Percentiles rank a stretch among this genome's conserved stretches.
Conservation (phyloP, 768 basidiomycete species). For the Boletus sensibilis region DNA sequence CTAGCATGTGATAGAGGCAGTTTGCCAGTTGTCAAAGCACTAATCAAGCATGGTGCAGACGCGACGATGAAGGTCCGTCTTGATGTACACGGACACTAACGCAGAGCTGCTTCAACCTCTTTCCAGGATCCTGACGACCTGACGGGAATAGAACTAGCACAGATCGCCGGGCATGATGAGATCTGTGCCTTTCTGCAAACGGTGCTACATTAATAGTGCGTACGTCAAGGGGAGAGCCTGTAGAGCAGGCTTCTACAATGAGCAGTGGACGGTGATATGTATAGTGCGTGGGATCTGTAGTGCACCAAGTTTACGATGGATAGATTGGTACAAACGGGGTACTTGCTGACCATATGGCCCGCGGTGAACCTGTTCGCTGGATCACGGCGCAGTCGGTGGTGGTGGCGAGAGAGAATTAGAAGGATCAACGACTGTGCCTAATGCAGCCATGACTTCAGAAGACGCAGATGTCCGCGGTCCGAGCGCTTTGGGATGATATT, state of each 20-base stretch:
- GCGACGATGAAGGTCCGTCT: constrained; percentile 54
- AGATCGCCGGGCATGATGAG: constrained; percentile 53
- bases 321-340: not conserved
- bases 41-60: constrained; percentile 69
- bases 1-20: constrained; percentile 84
- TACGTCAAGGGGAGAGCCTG: not conserved
- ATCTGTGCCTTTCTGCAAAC: constrained; percentile 40
- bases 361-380: not conserved
- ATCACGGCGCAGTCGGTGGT: constrained; percentile 9
- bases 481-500: constrained; percentile 46
- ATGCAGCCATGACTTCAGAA: not conserved
- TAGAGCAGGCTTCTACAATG: constrained; percentile 11
- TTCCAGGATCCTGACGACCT: constrained; percentile 66
- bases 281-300: not conserved
- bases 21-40: constrained; percentile 48
- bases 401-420: not conserved
- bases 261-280: not conserved
- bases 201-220: constrained; percentile 15
- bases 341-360: not conserved
- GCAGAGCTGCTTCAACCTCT: constrained; percentile 4
- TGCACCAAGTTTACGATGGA: not conserved
- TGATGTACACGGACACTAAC: not conserved
- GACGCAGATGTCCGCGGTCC: constrained; percentile 12
- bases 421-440: not conserved
- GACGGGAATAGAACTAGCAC: constrained; percentile 59